These are phyloP conservation scores for Eutrema japonicum DNA, from an alignment of 345 rosid species.

Conservation along the genomic window DNA sequence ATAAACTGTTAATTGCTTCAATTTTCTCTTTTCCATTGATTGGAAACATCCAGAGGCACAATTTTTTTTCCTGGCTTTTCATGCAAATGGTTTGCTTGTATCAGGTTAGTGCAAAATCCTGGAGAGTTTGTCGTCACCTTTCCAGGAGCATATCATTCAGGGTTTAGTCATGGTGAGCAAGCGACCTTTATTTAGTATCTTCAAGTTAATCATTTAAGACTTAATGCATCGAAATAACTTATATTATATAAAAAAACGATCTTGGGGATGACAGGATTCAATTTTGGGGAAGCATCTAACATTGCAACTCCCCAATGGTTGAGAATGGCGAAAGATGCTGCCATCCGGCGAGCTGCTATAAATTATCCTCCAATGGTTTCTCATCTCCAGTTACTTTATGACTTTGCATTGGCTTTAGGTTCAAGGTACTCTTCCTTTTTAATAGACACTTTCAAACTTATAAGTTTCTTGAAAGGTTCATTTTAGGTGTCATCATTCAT, in stretches of 20 bases:
- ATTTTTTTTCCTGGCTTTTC: background rate
- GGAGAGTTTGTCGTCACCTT: conserved; percentile 97
- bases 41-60: background rate
- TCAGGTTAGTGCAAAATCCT: conserved; percentile 92
- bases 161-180: conserved; percentile 92
- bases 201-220: conserved; percentile 15
- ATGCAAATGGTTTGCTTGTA: conserved; percentile 18
- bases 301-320: conserved; percentile 98
- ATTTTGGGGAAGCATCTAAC: conserved; percentile 96
- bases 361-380: conserved; percentile 99
- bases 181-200: conserved; percentile 16
- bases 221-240: conserved; percentile 9
- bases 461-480: conserved; percentile 15
- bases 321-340: conserved; percentile 84
- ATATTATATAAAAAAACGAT: background rate
- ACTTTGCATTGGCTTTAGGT: conserved; percentile 77
- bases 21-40: conserved; percentile 1
- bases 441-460: background rate
- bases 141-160: conserved; percentile 98
- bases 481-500: conserved; percentile 29
- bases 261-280: conserved; percentile 65
- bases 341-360: conserved; percentile 94
- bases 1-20: background rate
- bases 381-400: conserved; percentile 97
- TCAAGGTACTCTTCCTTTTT: conserved; percentile 63